These are phyloP conservation scores for Pyronema domesticum DNA, from an alignment of 495 filamentous ascomycete species.

Conservation along the genomic window DNA sequence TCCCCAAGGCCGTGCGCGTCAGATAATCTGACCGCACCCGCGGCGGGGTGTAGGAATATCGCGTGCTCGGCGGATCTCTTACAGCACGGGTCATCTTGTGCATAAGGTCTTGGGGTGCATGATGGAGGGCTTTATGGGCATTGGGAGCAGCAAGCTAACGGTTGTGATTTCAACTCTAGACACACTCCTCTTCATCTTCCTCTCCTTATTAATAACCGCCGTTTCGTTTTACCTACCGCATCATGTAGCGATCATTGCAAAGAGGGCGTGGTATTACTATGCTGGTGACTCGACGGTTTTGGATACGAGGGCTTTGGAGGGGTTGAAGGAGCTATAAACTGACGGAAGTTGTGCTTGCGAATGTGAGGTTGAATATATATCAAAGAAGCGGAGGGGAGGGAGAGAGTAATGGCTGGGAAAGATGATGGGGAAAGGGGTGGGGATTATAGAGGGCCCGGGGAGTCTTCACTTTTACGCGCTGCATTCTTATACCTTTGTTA, in stretches of 20 bases:
- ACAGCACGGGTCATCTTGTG: too few relatives aligned
- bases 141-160: background rate
- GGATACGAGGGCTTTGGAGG: constrained; percentile 27
- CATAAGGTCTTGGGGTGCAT: too few relatives aligned
- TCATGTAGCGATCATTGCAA: constrained; percentile 59
- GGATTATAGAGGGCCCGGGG: background rate
- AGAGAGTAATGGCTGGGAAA: background rate
- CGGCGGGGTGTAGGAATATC: too few relatives aligned
- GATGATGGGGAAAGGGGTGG: background rate
- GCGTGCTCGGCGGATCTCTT: too few relatives aligned
- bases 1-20: too few relatives aligned
- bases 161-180: constrained; percentile 46
- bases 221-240: constrained; percentile 81
- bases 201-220: constrained; percentile 69
- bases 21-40: too few relatives aligned
- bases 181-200: constrained; percentile 72
- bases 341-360: too few relatives aligned
- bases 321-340: background rate
- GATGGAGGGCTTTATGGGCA: background rate
- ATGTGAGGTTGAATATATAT: too few relatives aligned
- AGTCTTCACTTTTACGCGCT: too few relatives aligned
- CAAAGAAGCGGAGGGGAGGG: too few relatives aligned
- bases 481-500: too few relatives aligned
- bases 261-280: constrained; percentile 86
- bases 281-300: constrained; percentile 38